Evolutionary conservation across 768 basidiomycete genomes (phyloP).

Genomic region (Hysterangium stoloniferum): DNA sequence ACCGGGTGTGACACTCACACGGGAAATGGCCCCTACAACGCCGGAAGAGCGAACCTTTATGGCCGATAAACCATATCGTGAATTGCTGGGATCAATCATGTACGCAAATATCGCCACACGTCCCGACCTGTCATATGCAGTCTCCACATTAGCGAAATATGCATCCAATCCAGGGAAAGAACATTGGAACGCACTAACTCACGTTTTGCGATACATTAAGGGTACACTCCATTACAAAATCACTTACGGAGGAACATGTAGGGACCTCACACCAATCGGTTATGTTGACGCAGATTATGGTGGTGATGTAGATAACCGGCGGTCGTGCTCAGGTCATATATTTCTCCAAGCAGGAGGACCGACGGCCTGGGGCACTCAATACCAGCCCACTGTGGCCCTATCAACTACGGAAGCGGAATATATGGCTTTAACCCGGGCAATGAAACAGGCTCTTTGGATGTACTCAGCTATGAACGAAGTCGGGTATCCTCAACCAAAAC

Average conservation of each 20-base stretch:
- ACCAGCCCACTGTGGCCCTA: constrained; percentile 19
- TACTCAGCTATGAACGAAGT: constrained; percentile 15
- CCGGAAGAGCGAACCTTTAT: too few relatives aligned
- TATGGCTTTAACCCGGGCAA: constrained; percentile 16
- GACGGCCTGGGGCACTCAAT: constrained; percentile 19
- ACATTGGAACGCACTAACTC: constrained; percentile 21
- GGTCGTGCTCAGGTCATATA: constrained; percentile 28
- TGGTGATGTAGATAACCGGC: constrained; percentile 18
- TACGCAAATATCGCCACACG: too few relatives aligned
- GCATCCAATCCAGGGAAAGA: constrained; percentile 18
- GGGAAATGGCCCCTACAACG: too few relatives aligned
- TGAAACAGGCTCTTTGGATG: constrained; percentile 11
- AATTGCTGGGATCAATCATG: too few relatives aligned
- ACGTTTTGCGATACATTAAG: constrained; percentile 19
- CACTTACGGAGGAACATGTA: constrained; percentile 1
- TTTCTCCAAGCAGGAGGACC: constrained; percentile 17
- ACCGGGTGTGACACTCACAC: too few relatives aligned
- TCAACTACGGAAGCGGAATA: constrained; percentile 24
- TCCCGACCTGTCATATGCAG: constrained; percentile 17
- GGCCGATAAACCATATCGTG: too few relatives aligned
- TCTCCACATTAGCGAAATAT: constrained; percentile 18
- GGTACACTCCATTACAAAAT: too few relatives aligned
- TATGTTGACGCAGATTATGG: constrained; percentile 25
- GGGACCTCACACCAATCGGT: background rate
- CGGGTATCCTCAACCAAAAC: constrained; percentile 9